These are phyloP conservation scores for Salix dunnii DNA, from an alignment of 345 rosid species.

Conservation along the genomic window DNA sequence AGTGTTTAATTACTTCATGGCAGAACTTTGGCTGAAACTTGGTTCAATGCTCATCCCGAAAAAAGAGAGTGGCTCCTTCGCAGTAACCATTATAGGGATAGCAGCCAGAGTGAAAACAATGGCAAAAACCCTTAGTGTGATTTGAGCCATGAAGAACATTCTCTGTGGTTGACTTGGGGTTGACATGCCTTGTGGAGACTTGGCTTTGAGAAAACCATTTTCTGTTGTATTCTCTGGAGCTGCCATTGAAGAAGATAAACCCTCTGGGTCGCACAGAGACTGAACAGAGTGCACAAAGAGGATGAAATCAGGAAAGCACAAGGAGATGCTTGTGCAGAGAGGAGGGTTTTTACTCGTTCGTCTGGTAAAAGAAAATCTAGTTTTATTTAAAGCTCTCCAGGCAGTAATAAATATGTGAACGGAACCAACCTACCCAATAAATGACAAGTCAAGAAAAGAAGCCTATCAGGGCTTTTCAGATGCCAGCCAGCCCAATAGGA, in stretches of 20 bases:
- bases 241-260: background rate
- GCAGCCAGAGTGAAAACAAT: slow-evolving; percentile 38
- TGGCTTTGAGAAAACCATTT: background rate
- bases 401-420: too few relatives aligned
- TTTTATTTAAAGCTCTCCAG: too few relatives aligned
- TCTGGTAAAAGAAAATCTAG: too few relatives aligned
- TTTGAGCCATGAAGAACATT: slow-evolving; percentile 32
- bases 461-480: too few relatives aligned
- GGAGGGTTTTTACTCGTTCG: too few relatives aligned
- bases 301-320: background rate
- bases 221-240: background rate
- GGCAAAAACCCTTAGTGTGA: slow-evolving; percentile 38
- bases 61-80: slow-evolving; percentile 20
- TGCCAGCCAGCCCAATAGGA: too few relatives aligned
- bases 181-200: background rate
- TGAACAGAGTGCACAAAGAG: too few relatives aligned
- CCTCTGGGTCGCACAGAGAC: too few relatives aligned
- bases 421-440: too few relatives aligned
- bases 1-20: slow-evolving; percentile 33
- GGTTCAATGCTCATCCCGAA: slow-evolving; percentile 30
- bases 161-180: background rate
- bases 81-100: slow-evolving; percentile 33
- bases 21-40: slow-evolving; percentile 37
- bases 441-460: too few relatives aligned
- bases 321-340: too few relatives aligned